Percentiles rank a stretch among this genome's conserved stretches.
These are phyloP conservation scores for Austroboletus novae-zelandiae DNA, from an alignment of 1,284 basidiomycete species.

Conservation along the genomic window DNA sequence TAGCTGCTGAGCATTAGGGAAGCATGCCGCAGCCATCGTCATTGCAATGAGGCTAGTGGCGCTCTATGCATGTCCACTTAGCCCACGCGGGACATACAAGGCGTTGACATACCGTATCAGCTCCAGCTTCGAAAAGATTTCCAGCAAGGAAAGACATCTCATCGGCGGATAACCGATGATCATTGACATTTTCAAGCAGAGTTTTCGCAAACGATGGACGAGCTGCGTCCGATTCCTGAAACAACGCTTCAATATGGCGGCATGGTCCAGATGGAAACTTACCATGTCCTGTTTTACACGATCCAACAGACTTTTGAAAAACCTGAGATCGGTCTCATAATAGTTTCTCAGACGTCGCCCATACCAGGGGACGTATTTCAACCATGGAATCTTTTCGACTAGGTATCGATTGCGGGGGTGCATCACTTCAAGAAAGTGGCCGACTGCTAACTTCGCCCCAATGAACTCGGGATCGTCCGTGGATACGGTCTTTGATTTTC, in stretches of 20 bases:
- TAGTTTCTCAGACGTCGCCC: slow-evolving; percentile 33
- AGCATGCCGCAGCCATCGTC: slow-evolving; percentile 63
- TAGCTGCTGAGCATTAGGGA: slow-evolving; percentile 51
- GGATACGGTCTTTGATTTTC: slow-evolving; percentile 46
- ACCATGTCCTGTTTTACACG: slow-evolving; percentile 48
- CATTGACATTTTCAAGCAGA: slow-evolving; percentile 50
- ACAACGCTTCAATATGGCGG: too few relatives aligned
- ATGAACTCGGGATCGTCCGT: slow-evolving; percentile 58
- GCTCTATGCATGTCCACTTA: slow-evolving; percentile 32
- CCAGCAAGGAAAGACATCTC: slow-evolving; percentile 64
- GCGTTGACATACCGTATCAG: slow-evolving; percentile 46
- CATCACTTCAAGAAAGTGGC: slow-evolving; percentile 49
- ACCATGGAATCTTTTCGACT: slow-evolving; percentile 57
- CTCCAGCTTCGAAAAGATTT: slow-evolving; percentile 62
- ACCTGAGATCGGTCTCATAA: slow-evolving; percentile 51
- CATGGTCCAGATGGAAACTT: not conserved
- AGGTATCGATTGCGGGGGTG: slow-evolving; percentile 52
- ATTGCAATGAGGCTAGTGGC: slow-evolving; percentile 55
- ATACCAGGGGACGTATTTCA: slow-evolving; percentile 39
- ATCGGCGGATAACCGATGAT: slow-evolving; percentile 48
- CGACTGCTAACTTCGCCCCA: slow-evolving; percentile 47
- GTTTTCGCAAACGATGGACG: slow-evolving; percentile 52
- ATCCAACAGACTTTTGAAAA: slow-evolving; percentile 51
- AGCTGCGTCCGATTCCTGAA: slow-evolving; percentile 35
- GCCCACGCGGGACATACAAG: not conserved